Evolutionary conservation across 805 yeast genomes (phyloP), one percentile per base, ranked within the genome.

Genomic region (Teunomyces barrocoloradensis): DNA sequence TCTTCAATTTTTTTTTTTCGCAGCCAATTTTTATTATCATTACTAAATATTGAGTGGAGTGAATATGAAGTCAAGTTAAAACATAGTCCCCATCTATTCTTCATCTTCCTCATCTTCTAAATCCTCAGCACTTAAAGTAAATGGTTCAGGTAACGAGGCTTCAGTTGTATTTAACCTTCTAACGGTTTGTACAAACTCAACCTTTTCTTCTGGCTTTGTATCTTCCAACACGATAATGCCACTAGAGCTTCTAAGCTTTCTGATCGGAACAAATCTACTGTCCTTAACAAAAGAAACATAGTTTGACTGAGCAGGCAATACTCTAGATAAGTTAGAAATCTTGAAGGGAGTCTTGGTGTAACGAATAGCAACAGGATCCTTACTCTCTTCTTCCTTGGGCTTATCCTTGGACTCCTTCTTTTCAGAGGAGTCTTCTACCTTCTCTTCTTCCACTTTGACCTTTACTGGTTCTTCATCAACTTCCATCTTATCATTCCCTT

Each of bases 221-320:
- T 89, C 96, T 41, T 76, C 73, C 53, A 89, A 70, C 6, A 89
- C 83, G 45, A 89, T 80, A 42, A 89, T 81, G 44, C 96, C 96
- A 38, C 82, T 75, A 71, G 69, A 66, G 49, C 61, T 88, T 80
- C 72, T 84, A 63, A 81, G 82, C 63, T 84, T 85, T 65, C 95
- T 84, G 6, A 90, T 85, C 4, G 98, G 97, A 29, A 75, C 79
- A 66, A 85, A 92, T 60, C 96, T 78, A 18, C 48, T 52, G 47
- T 82, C 86, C 60, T 85, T 85, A 33, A 75, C 67, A 63, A 92
- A 90, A 3, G 96, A 77, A 44, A 94, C 81, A 69, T 83, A 89
- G 66, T 84, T 85, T 49, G 91, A 75, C 70, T 94, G 98, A 39
- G 84, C 80, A 12, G 98, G 98, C 46, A 94, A 73, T 1, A 94